phyloP scores from a whole-genome alignment of 192 early-diverging fungal genomes.

The Thamnidium elegans region DNA sequence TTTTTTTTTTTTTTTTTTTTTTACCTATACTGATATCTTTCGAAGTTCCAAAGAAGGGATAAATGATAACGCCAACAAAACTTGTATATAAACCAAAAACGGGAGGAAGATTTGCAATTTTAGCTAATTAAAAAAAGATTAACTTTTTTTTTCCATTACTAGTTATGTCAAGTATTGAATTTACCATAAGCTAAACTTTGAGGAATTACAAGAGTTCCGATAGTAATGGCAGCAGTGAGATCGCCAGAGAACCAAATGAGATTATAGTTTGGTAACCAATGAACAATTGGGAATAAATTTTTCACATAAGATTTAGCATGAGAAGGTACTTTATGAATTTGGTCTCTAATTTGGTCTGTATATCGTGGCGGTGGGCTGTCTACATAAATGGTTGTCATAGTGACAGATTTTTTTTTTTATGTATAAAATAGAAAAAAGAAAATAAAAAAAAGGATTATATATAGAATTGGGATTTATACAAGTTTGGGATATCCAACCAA shows the following conservation, averaged over 20 bases:
- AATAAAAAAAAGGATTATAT: slow-evolving; percentile 1
- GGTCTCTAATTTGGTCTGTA: background rate
- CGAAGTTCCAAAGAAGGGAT: slow-evolving; percentile 70
- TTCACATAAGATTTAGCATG: slow-evolving; percentile 9
- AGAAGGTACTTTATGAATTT: background rate
- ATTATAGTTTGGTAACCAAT: slow-evolving; percentile 53
- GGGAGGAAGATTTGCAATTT: slow-evolving; percentile 68
- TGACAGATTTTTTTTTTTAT: background rate
- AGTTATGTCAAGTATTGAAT: background rate
- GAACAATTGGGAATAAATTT: slow-evolving; percentile 43
- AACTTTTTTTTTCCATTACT: background rate
- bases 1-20: slow-evolving; percentile 8
- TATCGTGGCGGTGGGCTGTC: background rate
- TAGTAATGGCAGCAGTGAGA: slow-evolving; percentile 68
- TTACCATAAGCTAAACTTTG: slow-evolving; percentile 67
- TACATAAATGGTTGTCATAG: background rate
- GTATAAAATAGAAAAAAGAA: background rate
- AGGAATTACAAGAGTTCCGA: slow-evolving; percentile 71
- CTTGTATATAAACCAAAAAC: slow-evolving; percentile 76
- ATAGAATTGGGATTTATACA: background rate
- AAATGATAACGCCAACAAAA: slow-evolving; percentile 66
- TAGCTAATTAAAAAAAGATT: slow-evolving; percentile 37
- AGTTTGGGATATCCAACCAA: too few species aligned
- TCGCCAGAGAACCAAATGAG: slow-evolving; percentile 62
- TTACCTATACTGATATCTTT: slow-evolving; percentile 73